Base-by-base conservation (phyloP, 768 basidiomycete species). In the Chiua virens region DNA sequence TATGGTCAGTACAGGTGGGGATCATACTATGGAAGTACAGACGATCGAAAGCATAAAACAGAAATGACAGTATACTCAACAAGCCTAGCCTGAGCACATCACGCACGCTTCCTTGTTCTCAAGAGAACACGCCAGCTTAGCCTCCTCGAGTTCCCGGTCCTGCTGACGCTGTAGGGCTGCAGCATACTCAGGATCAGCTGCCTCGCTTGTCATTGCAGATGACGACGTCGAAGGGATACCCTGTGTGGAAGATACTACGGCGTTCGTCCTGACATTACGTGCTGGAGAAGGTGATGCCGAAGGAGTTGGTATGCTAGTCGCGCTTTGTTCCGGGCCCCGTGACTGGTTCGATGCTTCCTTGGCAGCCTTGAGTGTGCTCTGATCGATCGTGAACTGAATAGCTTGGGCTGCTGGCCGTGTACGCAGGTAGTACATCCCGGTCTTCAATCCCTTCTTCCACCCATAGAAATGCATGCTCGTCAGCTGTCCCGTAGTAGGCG, bases 381-480 rank as follows among this genome's bases (percentile, higher is more conserved):
- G 86, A 68, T 96, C 94, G 52, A 98, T 83, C 10, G 97, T 99
- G 77, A 99, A 98, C 74, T 99, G 93, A 68, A 96, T 95, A 45
- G 97, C 97, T 64, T 92, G 87, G 13, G 92, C 91, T 9, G 95
- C 94, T 5, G 97, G 92, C 46, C 92, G 82, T 32, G 97, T 98
- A 48, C 97, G 84, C 44, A 99, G 80, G 72, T 99, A 98, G 74
- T 93, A 94, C 91, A 96, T 95, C 59, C 96, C 97, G 1, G 97
- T 99, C 54, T 99, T 99, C 65, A 99, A 74, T 30, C 97, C 97
- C 74, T 92, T 92, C 81, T 96, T 96, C 97, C 97, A 98, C n/a
- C 94, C 97, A 67, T 98, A 98, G 78, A 95, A 96, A 71, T 95
- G 93, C 92, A 94, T 94, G 54, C 87, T 89, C 35, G 93, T 95